Percentiles rank a stretch among this genome's conserved stretches.
Evolutionary conservation across 1,139 yeast species (phyloP).

Genomic region (Blastobotrys apis): DNA sequence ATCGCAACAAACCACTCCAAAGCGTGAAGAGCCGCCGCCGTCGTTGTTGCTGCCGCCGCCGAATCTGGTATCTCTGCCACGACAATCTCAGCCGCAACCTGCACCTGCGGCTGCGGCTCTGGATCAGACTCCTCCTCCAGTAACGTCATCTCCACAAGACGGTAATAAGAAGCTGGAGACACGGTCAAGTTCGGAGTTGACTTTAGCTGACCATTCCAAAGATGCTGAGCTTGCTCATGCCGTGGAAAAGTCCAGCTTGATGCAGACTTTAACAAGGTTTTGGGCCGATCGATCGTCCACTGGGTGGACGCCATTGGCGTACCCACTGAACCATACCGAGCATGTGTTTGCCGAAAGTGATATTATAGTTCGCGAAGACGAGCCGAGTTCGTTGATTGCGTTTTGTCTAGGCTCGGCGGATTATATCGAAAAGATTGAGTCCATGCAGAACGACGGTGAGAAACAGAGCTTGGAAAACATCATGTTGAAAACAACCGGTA

Average conservation of each 20-base stretch:
- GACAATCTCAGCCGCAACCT: neutral
- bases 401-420: conserved; percentile 85
- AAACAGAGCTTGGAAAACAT: conserved; percentile 48
- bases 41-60: too few relatives aligned
- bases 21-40: too few relatives aligned
- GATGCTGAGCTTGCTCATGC: conserved; percentile 31
- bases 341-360: conserved; percentile 93
- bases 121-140: neutral
- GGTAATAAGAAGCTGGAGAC: neutral
- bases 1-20: too few relatives aligned
- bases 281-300: conserved; percentile 98
- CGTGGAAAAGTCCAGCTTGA: conserved; percentile 68
- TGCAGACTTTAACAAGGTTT: conserved; percentile 81
- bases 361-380: conserved; percentile 93
- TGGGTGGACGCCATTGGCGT: conserved; percentile 87
- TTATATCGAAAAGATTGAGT: conserved; percentile 59
- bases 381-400: conserved; percentile 91
- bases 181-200: conserved; percentile 7
- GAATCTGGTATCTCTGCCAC: neutral
- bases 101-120: neutral
- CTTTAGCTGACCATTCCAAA: conserved; percentile 2
- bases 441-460: conserved; percentile 12
- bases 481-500: conserved; percentile 78
- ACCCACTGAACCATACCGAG: conserved; percentile 67
- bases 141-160: neutral